A percentile compares a stretch with the other conserved stretches of the same genome.
phyloP scores from a whole-genome alignment of 495 filamentous ascomycete genomes.

The Penicillium verhagenii region DNA sequence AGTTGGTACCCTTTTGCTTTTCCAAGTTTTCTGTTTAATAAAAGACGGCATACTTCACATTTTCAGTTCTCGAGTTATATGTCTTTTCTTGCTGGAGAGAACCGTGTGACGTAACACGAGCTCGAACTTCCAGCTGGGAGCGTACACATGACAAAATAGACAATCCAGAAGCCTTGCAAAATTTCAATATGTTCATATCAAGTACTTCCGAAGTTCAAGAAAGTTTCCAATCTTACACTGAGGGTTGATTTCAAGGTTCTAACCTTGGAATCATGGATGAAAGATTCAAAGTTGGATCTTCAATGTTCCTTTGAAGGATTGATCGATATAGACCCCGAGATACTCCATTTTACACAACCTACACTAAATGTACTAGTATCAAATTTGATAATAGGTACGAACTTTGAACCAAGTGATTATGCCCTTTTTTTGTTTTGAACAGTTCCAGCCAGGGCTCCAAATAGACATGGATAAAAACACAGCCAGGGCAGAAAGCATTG shows the following conservation, averaged over 20 bases:
- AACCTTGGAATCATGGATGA: too few relatives aligned
- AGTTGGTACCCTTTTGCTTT: constrained; percentile 43
- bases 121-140: constrained; percentile 8
- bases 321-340: too few relatives aligned
- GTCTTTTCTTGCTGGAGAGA: constrained; percentile 15
- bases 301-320: too few relatives aligned
- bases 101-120: background rate
- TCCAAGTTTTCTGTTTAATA: constrained; percentile 43
- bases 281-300: too few relatives aligned
- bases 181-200: constrained; percentile 9
- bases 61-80: constrained; percentile 19
- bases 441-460: too few relatives aligned
- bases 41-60: constrained; percentile 37
- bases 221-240: too few relatives aligned
- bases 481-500: background rate
- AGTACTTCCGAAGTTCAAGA: background rate
- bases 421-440: too few relatives aligned
- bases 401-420: too few relatives aligned
- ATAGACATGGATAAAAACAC: background rate
- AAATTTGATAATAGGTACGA: too few relatives aligned
- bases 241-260: too few relatives aligned
- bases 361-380: too few relatives aligned
- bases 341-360: too few relatives aligned
- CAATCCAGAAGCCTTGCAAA: constrained; percentile 30
- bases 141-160: constrained; percentile 30